These are phyloP conservation scores for Ichthyophonus hoferi DNA, from an alignment of 208 protist genomes.

Conservation along the genomic window DNA sequence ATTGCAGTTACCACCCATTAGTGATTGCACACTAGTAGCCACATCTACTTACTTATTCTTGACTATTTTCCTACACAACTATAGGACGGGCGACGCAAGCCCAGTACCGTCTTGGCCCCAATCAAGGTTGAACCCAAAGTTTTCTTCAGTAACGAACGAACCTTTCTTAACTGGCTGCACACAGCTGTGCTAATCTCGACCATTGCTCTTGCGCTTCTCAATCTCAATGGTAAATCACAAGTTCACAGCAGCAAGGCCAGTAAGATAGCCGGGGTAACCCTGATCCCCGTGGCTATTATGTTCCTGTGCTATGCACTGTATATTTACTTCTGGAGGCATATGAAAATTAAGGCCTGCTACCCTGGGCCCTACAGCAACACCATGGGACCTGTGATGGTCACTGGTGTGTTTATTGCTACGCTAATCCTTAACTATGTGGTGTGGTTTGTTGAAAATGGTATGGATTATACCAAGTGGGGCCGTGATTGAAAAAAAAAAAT, in stretches of 20 bases:
- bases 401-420: background rate
- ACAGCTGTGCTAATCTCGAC: slow-evolving; percentile 23
- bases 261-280: background rate
- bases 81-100: no score
- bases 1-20: no score
- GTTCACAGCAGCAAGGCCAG: background rate
- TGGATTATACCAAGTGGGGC: background rate
- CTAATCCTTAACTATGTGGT: slow-evolving; percentile 8
- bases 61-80: no score
- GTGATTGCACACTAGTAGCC: no score
- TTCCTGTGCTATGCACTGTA: slow-evolving; percentile 31
- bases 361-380: background rate
- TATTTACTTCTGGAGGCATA: slow-evolving; percentile 11
- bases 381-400: background rate
- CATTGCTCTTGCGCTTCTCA: slow-evolving; percentile 31
- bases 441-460: slow-evolving; percentile 19
- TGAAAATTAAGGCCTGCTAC: background rate
- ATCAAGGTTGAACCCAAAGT: slow-evolving; percentile 36
- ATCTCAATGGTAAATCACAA: background rate
- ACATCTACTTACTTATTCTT: no score
- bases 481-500: no score
- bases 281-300: slow-evolving; percentile 26
- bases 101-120: background rate
- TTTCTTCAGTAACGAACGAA: slow-evolving; percentile 43
- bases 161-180: slow-evolving; percentile 45